Percentiles rank a stretch among this genome's conserved stretches.
Conservation (phyloP, 352 stramenopile species). For the Phytophthora rubi region DNA sequence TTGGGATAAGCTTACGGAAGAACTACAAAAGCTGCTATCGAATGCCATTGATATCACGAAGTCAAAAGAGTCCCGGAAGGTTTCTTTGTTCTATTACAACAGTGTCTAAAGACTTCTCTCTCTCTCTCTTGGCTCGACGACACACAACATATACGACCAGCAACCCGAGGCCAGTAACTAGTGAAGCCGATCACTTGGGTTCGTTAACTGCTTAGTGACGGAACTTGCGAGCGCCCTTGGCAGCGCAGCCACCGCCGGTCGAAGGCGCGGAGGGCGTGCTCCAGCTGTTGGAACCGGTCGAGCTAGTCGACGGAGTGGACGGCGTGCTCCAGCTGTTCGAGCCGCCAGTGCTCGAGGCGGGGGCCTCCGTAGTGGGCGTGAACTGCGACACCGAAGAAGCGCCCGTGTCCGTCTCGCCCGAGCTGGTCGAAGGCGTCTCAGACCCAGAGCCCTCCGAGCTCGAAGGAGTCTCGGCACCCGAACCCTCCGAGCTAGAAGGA, state of each 20-base stretch:
- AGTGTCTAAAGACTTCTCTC: slow-evolving; percentile 25
- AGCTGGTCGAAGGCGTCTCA: background rate
- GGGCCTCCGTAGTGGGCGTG: slow-evolving; percentile 6
- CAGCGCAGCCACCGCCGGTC: slow-evolving; percentile 20
- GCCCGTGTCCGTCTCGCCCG: slow-evolving; percentile 1
- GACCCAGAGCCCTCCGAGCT: too few species aligned
- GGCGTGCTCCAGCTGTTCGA: slow-evolving; percentile 18
- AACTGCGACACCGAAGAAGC: slow-evolving; percentile 5
- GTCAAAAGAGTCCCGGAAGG: slow-evolving; percentile 6
- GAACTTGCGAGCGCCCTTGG: slow-evolving; percentile 23
- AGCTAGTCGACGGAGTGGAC: background rate
- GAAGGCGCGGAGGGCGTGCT: background rate
- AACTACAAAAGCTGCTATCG: too few species aligned
- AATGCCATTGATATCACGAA: background rate
- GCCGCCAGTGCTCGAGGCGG: slow-evolving; percentile 5
- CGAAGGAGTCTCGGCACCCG: too few species aligned
- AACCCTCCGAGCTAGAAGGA: too few species aligned
- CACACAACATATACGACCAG: slow-evolving; percentile 25
- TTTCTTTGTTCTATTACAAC: slow-evolving; percentile 29
- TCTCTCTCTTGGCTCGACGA: slow-evolving; percentile 15
- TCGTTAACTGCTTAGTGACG: slow-evolving; percentile 26
- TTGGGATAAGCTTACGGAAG: too few species aligned
- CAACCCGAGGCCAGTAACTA: background rate
- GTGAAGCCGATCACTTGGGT: background rate
- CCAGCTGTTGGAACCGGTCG: background rate